These are phyloP conservation scores for Linnemannia hyalina DNA, from an alignment of 192 early-diverging fungal genomes.

Conservation along the genomic window DNA sequence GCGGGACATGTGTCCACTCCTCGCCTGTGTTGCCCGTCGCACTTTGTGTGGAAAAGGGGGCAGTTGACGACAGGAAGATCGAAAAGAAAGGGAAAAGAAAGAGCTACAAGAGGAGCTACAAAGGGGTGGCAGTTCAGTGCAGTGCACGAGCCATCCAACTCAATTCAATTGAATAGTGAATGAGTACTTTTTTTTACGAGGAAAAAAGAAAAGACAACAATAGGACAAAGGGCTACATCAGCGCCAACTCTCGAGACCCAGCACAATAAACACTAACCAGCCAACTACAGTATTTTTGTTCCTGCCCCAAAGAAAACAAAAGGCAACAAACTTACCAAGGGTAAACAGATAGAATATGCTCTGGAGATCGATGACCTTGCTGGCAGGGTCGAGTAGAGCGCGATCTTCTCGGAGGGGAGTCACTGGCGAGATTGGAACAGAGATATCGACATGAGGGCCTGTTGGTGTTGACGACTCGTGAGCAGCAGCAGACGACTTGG, in stretches of 20 bases:
- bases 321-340: conserved; percentile 13
- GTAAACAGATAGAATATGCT: conserved; percentile 34
- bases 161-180: not conserved
- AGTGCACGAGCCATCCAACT: not conserved
- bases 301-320: not conserved
- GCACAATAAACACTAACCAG: not conserved
- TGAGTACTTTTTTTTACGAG: not conserved
- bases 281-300: not conserved
- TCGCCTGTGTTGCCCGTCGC: conserved; percentile 1
- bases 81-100: not conserved
- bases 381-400: not conserved
- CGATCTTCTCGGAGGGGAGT: not conserved
- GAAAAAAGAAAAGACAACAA: not conserved
- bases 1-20: conserved; percentile 1
- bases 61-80: not conserved
- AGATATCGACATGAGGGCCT: not conserved
- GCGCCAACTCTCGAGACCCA: not conserved
- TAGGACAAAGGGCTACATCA: not conserved
- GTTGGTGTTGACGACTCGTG: not conserved
- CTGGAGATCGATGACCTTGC: conserved; percentile 23
- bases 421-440: not conserved
- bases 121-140: not conserved
- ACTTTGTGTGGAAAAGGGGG: not conserved
- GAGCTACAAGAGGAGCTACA: not conserved
- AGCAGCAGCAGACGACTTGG: not conserved